Percentiles rank a stretch among this genome's conserved stretches.
Evolutionary conservation across 148 eudicot genomes (phyloP).

Genomic region (Vaccinium myrtillus): DNA sequence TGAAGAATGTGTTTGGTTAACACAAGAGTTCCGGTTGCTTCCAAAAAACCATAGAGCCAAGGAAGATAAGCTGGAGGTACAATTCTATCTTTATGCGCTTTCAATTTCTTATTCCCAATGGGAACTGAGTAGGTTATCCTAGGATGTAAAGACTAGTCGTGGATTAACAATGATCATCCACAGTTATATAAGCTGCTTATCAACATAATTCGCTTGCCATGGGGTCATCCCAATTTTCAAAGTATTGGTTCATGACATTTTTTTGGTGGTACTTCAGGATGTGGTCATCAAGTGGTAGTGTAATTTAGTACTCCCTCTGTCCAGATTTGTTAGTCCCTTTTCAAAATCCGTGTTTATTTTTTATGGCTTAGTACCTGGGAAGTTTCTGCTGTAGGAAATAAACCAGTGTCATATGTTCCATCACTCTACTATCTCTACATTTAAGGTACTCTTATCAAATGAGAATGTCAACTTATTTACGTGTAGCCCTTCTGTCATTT

Average conservation of each 20-base stretch:
- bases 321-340: too few species aligned
- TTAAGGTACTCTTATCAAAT: neutral
- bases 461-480: neutral
- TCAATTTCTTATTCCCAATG: neutral
- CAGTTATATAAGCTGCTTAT: neutral
- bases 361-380: too few species aligned
- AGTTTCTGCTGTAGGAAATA: neutral
- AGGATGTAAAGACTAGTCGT: neutral
- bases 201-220: neutral
- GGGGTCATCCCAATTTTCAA: neutral
- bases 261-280: neutral
- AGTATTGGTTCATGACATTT: neutral
- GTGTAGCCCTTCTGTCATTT: neutral
- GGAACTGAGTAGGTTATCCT: conserved; percentile 4
- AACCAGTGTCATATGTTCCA: neutral
- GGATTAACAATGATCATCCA: neutral
- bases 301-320: neutral
- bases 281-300: neutral
- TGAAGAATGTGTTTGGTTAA: conserved; percentile 66
- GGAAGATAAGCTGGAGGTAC: conserved; percentile 87
- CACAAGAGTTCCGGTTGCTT: conserved; percentile 83
- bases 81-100: neutral
- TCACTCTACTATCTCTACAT: neutral
- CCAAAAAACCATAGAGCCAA: conserved; percentile 76
- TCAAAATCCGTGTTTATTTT: too few species aligned